These are phyloP conservation scores for Nitzschia sp. DNA, from an alignment of 108 stramenopile species.

Conservation along the genomic window DNA sequence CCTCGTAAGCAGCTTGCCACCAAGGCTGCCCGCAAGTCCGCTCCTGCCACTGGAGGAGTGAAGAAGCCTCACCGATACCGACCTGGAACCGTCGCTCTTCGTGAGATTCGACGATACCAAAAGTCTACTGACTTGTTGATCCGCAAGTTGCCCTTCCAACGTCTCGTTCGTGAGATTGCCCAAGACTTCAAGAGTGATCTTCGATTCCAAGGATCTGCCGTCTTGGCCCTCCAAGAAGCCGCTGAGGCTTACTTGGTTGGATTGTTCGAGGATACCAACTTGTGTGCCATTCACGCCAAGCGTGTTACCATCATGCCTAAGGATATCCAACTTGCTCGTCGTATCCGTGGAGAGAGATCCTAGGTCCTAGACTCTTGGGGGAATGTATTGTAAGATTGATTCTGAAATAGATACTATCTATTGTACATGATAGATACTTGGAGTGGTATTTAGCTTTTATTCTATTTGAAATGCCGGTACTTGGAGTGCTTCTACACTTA, in stretches of 20 bases:
- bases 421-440: no score
- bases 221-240: constrained; percentile 92
- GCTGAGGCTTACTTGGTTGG: constrained; percentile 85
- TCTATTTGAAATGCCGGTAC: no score
- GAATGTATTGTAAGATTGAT: no score
- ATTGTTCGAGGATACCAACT: constrained; percentile 92
- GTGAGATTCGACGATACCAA: constrained; percentile 93
- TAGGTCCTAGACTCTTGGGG: constrained; percentile 16
- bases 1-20: constrained; percentile 92
- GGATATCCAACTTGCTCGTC: constrained; percentile 59
- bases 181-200: constrained; percentile 88
- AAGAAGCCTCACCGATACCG: constrained; percentile 81
- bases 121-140: constrained; percentile 92
- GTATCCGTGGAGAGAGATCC: constrained; percentile 77
- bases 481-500: no score
- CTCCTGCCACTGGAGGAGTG: constrained; percentile 86
- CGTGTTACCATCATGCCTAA: constrained; percentile 93
- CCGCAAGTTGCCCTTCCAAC: constrained; percentile 95
- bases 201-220: constrained; percentile 90
- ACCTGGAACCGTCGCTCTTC: constrained; percentile 90
- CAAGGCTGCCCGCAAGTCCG: constrained; percentile 88
- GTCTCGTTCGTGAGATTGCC: constrained; percentile 85
- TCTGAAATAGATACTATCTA: no score
- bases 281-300: constrained; percentile 92
- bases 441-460: no score